Evolutionary conservation across 1,284 basidiomycete species (phyloP).

Genomic region (Fistulinella staudtii): DNA sequence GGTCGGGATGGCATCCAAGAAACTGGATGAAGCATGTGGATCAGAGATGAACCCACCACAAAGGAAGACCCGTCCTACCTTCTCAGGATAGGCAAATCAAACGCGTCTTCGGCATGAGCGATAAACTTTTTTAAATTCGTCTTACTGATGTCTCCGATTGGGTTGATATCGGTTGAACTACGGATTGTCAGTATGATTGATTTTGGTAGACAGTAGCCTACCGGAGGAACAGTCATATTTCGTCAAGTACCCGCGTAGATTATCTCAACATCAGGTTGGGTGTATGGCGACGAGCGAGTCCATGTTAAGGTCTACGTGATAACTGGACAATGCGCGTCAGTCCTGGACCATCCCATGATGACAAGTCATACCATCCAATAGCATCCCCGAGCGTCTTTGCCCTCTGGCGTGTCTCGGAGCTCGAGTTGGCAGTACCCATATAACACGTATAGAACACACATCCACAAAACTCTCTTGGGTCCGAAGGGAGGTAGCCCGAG

Average conservation of each 20-base stretch:
- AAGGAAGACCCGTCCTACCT: slow-evolving; percentile 43
- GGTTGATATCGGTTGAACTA: slow-evolving; percentile 89
- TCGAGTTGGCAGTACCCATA: slow-evolving; percentile 98
- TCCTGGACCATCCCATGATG: not conserved
- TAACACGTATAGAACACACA: slow-evolving; percentile 97
- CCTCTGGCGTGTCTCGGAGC: slow-evolving; percentile 77
- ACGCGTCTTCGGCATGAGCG: slow-evolving; percentile 73
- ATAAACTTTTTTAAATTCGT: slow-evolving; percentile 97
- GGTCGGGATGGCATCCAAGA: slow-evolving; percentile 88
- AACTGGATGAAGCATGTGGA: slow-evolving; percentile 53
- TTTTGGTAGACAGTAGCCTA: slow-evolving; percentile 26
- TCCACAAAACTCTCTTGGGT: slow-evolving; percentile 81
- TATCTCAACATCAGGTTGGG: slow-evolving; percentile 30
- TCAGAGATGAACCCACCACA: not conserved
- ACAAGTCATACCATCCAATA: slow-evolving; percentile 70
- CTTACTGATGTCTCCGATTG: slow-evolving; percentile 97
- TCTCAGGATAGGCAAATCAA: slow-evolving; percentile 81
- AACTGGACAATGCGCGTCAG: slow-evolving; percentile 45
- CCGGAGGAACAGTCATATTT: slow-evolving; percentile 95
- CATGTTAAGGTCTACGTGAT: slow-evolving; percentile 97
- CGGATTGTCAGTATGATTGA: no score
- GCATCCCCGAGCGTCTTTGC: slow-evolving; percentile 85
- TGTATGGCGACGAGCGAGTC: slow-evolving; percentile 84
- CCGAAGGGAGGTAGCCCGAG: slow-evolving; percentile 79
- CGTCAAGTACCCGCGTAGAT: slow-evolving; percentile 93